phyloP scores from a whole-genome alignment of 139 green algal species.

The Trebouxia sp. region DNA sequence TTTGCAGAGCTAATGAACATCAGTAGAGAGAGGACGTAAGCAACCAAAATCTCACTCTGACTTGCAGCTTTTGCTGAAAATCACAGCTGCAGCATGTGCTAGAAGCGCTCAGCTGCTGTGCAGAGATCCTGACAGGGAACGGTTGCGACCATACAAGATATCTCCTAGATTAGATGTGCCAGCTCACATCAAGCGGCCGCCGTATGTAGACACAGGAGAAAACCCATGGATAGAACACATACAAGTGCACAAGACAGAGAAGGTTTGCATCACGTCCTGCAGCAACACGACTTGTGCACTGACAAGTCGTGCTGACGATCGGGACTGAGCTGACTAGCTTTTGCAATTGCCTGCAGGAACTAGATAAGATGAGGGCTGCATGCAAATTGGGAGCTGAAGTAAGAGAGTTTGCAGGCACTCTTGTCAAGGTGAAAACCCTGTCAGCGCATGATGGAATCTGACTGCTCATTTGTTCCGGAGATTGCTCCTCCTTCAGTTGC shows the following conservation, averaged over 20 bases:
- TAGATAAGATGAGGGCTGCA: conserved; percentile 82
- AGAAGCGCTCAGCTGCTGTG: too few relatives aligned
- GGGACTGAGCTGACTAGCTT: neutral
- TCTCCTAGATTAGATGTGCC: conserved; percentile 64
- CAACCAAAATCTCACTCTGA: neutral
- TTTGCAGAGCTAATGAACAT: conserved; percentile 24
- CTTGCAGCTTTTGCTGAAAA: too few relatives aligned
- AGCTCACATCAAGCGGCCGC: conserved; percentile 65
- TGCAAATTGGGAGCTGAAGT: conserved; percentile 88
- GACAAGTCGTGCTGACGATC: neutral
- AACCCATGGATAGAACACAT: conserved; percentile 61
- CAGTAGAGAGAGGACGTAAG: neutral
- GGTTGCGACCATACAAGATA: conserved; percentile 51
- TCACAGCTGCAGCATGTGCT: too few relatives aligned
- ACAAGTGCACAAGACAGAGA: conserved; percentile 63
- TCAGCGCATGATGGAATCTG: neutral
- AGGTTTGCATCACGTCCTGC: neutral
- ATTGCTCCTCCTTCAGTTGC: neutral
- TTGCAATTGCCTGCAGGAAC: conserved; percentile 46
- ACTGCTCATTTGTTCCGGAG: neutral
- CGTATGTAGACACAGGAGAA: conserved; percentile 71
- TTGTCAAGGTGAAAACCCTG: conserved; percentile 57
- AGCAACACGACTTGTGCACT: neutral
- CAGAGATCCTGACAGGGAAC: neutral
- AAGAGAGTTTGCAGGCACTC: conserved; percentile 70